Percentiles rank a stretch among this genome's conserved stretches.
Conservation (phyloP, 2,329 filamentous ascomycete species). For the Sphaerulina vaccinii region DNA sequence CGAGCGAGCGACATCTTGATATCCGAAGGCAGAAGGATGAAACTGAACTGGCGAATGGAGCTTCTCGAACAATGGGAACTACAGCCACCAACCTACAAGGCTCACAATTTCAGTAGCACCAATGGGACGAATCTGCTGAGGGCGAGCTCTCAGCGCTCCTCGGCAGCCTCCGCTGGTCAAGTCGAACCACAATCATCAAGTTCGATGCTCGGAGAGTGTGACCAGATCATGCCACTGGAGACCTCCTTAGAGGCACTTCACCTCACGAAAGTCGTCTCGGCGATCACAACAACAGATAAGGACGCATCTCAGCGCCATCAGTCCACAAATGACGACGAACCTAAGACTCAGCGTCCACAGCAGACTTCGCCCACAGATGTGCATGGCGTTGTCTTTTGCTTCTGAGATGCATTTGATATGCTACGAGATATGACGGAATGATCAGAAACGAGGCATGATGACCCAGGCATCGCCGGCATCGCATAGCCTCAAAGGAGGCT, state of each 20-base stretch:
- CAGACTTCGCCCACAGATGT: constrained; percentile 16
- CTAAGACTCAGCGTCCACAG: constrained; percentile 17
- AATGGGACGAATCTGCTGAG: constrained; percentile 13
- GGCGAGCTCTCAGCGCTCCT: constrained; percentile 22
- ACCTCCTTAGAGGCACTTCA: constrained; percentile 21
- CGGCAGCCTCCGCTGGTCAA: constrained; percentile 15
- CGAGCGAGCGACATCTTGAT: constrained; percentile 50
- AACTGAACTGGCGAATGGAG: constrained; percentile 45
- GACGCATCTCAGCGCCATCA: neutral
- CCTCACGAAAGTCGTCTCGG: constrained; percentile 23
- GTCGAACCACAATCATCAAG: constrained; percentile 20
- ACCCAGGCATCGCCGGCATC: neutral
- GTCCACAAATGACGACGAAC: constrained; percentile 11
- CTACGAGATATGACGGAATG: constrained; percentile 7
- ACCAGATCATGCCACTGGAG: constrained; percentile 25
- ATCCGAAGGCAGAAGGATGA: constrained; percentile 43
- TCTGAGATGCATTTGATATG: constrained; percentile 15
- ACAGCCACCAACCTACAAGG: constrained; percentile 46
- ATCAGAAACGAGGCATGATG: neutral
- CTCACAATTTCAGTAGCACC: constrained; percentile 29
- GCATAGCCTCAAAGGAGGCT: neutral
- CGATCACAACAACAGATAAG: constrained; percentile 14
- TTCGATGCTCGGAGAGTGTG: constrained; percentile 20
- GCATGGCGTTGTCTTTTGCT: constrained; percentile 31
- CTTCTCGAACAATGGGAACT: constrained; percentile 44